Percentiles rank a stretch among this genome's conserved stretches.
phyloP scores from a whole-genome alignment of 805 yeast species.

The Schwanniomyces occidentalis region DNA sequence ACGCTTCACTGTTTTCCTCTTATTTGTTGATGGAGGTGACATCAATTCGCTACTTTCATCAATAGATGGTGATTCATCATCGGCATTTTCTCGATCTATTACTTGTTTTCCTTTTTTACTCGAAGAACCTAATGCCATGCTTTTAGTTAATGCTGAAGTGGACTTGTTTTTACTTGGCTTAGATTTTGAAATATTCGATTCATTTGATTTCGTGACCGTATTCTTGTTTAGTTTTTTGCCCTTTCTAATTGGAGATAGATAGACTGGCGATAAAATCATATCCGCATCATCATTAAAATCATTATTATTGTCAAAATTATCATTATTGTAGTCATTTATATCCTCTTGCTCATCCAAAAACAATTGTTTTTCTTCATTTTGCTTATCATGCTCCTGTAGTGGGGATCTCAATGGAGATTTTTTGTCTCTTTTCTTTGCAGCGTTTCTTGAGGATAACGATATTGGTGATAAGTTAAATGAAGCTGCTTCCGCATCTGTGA shows the following conservation, averaged over 20 bases:
- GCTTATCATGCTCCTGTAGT: slow-evolving; percentile 19
- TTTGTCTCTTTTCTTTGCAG: slow-evolving; percentile 21
- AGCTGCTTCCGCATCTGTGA: slow-evolving; percentile 34
- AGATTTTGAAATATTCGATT: background rate
- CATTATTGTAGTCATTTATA: slow-evolving; percentile 13
- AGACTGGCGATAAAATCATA: slow-evolving; percentile 17
- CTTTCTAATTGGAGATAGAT: slow-evolving; percentile 7
- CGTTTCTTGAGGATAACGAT: slow-evolving; percentile 15
- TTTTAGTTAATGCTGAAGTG: slow-evolving; percentile 28
- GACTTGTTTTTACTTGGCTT: slow-evolving; percentile 2
- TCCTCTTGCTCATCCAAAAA: slow-evolving; percentile 10
- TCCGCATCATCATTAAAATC: slow-evolving; percentile 9
- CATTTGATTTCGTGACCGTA: background rate
- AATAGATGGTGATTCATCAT: slow-evolving; percentile 10
- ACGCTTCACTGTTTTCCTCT: slow-evolving; percentile 3
- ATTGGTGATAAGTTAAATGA: slow-evolving; percentile 32
- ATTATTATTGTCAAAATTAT: slow-evolving; percentile 20
- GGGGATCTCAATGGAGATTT: slow-evolving; percentile 34
- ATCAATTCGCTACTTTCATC: slow-evolving; percentile 7
- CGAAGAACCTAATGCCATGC: slow-evolving; percentile 30
- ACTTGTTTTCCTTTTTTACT: slow-evolving; percentile 10
- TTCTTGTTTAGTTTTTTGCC: background rate
- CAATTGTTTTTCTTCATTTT: background rate
- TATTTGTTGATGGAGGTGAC: slow-evolving; percentile 10
- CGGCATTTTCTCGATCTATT: slow-evolving; percentile 12